Evolutionary conservation across 768 basidiomycete species (phyloP).

Genomic region (Calocybe indica): DNA sequence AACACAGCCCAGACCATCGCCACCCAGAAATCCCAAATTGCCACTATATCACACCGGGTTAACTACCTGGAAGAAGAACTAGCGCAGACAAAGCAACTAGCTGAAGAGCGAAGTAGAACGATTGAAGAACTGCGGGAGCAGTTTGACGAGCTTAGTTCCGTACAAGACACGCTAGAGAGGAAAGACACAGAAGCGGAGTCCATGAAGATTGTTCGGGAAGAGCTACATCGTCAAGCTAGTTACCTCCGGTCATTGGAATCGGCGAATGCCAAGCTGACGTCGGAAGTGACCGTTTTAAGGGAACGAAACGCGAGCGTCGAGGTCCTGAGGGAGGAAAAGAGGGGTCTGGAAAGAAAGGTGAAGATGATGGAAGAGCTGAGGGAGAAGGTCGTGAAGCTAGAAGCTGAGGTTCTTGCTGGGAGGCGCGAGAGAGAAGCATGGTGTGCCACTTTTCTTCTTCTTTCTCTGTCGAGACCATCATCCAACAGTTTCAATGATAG

Average conservation of each 20-base stretch:
- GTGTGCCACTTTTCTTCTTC: conserved; percentile 23
- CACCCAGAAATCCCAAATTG: conserved; percentile 45
- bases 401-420: conserved; percentile 61
- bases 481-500: background rate
- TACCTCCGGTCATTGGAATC: conserved; percentile 58
- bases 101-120: conserved; percentile 33
- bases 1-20: conserved; percentile 43
- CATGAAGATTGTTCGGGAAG: conserved; percentile 60
- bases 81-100: conserved; percentile 30
- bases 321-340: conserved; percentile 71
- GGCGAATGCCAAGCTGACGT: conserved; percentile 46
- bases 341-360: conserved; percentile 51
- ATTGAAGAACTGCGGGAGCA: conserved; percentile 41
- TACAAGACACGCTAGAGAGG: conserved; percentile 21
- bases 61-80: conserved; percentile 44
- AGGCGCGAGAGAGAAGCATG: conserved; percentile 53
- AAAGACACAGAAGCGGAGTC: conserved; percentile 40
- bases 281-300: conserved; percentile 48
- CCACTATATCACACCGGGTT: conserved; percentile 40
- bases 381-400: conserved; percentile 47
- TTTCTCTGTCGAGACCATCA: background rate
- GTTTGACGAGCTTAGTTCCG: conserved; percentile 36
- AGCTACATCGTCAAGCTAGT: conserved; percentile 58
- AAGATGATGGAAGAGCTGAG: conserved; percentile 46
- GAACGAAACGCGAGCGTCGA: conserved; percentile 58